Conservation (phyloP, 2,329 filamentous ascomycete species). For the Penicillium sp. region DNA sequence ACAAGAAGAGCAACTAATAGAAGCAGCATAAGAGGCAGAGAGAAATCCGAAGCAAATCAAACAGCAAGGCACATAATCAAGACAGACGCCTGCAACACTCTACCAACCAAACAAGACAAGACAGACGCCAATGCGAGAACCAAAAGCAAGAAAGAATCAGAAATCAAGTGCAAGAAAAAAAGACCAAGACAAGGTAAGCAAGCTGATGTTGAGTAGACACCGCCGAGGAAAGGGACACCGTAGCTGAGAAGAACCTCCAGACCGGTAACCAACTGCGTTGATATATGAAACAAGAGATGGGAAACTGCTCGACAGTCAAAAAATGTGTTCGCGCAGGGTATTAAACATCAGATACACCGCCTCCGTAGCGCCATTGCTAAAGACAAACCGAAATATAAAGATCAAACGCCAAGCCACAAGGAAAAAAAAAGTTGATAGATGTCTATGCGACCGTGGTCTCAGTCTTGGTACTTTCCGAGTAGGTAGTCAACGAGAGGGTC, state of each 20-base stretch:
- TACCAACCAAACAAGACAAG: too few relatives aligned
- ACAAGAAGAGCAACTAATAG: neutral
- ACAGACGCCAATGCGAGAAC: too few relatives aligned
- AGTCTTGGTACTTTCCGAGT: neutral
- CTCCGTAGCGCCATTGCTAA: constrained; percentile 9
- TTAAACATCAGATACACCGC: constrained; percentile 11
- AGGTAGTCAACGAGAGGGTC: neutral
- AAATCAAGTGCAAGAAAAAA: too few relatives aligned
- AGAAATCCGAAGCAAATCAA: neutral
- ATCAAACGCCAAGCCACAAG: neutral
- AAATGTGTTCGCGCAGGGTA: constrained; percentile 13
- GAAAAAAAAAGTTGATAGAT: neutral
- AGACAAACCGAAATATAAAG: neutral
- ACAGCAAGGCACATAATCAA: neutral
- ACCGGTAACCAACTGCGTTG: neutral
- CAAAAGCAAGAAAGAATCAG: too few relatives aligned
- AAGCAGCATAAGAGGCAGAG: neutral
- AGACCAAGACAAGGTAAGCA: neutral
- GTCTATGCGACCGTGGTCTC: neutral
- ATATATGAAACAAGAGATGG: neutral
- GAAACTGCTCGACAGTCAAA: neutral
- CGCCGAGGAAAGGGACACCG: neutral
- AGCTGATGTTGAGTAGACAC: neutral
- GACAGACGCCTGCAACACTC: neutral
- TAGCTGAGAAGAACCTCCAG: neutral